phyloP scores from a whole-genome alignment of 2,329 filamentous ascomycete genomes.

The Akanthomyces muscarius region DNA sequence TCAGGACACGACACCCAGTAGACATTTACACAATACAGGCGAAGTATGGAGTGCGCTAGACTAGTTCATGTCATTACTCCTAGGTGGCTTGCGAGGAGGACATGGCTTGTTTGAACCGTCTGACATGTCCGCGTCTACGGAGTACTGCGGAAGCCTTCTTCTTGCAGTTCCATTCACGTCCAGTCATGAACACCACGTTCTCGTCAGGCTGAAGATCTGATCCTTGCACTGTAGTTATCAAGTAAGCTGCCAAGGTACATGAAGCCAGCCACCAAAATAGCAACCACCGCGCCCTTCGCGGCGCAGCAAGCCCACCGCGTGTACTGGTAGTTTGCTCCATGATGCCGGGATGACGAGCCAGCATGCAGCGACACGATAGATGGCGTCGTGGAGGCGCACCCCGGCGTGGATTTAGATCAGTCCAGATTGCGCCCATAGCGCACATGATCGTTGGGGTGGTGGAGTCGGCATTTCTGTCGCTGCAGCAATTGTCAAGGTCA shows the following conservation, averaged over 20 bases:
- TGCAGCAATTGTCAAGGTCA: slow-evolving; percentile 17
- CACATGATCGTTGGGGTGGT: slow-evolving; percentile 15
- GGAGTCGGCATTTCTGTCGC: slow-evolving; percentile 14
- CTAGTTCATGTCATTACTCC: background rate
- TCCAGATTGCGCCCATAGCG: slow-evolving; percentile 8
- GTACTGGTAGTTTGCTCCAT: slow-evolving; percentile 1
- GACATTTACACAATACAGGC: too few species aligned
- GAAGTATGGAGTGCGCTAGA: background rate
- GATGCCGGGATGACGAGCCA: slow-evolving; percentile 10
- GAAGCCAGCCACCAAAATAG: background rate
- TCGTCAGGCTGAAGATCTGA: background rate
- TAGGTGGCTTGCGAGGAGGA: background rate
- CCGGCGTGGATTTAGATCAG: slow-evolving; percentile 13
- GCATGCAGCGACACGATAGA: background rate
- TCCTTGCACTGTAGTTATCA: background rate
- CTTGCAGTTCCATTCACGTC: background rate
- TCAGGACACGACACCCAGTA: too few species aligned
- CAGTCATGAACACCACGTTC: background rate
- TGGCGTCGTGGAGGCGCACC: background rate
- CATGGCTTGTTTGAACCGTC: too few species aligned
- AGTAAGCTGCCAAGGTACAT: background rate
- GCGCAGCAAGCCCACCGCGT: background rate
- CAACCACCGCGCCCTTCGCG: background rate
- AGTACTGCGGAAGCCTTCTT: background rate
- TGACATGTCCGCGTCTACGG: background rate